Conservation (phyloP, 345 rosid genomes). For the Geranium brycei region DNA sequence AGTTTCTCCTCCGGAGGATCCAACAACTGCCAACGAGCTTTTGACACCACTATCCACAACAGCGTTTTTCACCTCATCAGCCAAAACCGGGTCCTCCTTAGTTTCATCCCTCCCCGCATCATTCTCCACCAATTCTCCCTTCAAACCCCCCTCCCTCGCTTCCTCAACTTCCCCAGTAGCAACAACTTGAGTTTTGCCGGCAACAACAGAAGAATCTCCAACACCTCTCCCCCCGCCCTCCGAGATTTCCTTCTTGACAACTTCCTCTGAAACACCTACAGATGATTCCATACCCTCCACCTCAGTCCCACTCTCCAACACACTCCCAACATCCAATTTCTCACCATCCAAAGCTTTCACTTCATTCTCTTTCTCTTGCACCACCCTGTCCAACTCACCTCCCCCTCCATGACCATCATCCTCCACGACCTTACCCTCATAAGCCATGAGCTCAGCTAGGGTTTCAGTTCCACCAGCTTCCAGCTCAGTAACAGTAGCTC, state of each 20-base stretch:
- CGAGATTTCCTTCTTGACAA: not conserved
- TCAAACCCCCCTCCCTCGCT: no score
- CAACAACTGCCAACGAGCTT: not conserved
- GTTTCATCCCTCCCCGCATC: not conserved
- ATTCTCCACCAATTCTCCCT: not conserved
- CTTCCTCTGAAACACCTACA: not conserved
- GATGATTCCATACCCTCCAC: not conserved
- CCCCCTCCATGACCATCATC: slow-evolving; percentile 10
- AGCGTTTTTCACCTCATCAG: not conserved
- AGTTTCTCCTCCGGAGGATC: not conserved
- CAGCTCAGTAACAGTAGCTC: slow-evolving; percentile 12
- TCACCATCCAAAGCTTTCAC: slow-evolving; percentile 7
- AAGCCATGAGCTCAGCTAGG: slow-evolving; percentile 10
- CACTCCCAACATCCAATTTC: not conserved
- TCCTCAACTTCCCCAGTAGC: no score
- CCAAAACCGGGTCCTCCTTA: not conserved
- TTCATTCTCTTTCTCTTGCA: not conserved
- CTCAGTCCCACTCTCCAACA: not conserved
- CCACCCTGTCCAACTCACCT: slow-evolving; percentile 5
- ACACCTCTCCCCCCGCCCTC: not conserved
- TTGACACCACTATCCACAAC: not conserved
- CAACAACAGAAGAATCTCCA: not conserved
- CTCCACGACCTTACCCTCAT: not conserved
- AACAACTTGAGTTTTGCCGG: no score
- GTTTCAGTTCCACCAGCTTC: slow-evolving; percentile 9